Conservation (phyloP, 139 green algal genomes). For the Chlorella sp. region DNA sequence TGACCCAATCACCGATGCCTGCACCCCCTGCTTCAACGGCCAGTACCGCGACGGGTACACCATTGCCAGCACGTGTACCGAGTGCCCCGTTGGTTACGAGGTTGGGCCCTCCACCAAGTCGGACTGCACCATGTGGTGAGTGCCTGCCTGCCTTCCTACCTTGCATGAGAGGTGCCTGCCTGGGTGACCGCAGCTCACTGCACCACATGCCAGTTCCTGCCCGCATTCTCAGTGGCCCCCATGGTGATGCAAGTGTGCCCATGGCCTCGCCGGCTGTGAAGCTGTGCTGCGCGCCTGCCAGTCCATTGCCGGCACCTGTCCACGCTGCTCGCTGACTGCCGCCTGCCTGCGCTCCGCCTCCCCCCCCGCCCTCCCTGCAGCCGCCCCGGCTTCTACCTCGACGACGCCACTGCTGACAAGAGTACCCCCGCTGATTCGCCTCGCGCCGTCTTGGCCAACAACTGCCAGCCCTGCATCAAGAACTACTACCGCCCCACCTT, state of each 20-base stretch:
- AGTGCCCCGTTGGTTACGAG: constrained; percentile 4
- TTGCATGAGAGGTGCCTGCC: too few species aligned
- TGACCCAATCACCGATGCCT: background rate
- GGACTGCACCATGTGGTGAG: background rate
- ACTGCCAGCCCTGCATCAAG: background rate
- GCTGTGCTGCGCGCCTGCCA: too few species aligned
- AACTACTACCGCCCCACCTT: background rate
- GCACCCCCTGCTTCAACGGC: background rate
- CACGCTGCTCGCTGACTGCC: too few species aligned
- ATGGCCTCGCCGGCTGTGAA: too few species aligned
- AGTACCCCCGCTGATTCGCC: background rate
- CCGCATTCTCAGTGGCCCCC: background rate
- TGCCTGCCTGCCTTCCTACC: too few species aligned
- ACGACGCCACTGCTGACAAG: background rate
- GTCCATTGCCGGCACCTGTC: too few species aligned
- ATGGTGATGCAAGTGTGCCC: too few species aligned
- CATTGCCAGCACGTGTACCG: background rate
- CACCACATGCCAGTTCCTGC: background rate
- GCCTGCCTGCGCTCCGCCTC: background rate
- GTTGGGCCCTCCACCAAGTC: background rate
- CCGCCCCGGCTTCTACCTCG: background rate
- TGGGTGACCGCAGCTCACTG: too few species aligned
- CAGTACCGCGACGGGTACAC: background rate
- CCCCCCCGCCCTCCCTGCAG: background rate
- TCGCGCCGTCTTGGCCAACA: background rate